Evolutionary conservation across 805 yeast species (phyloP).

Genomic region (Ogataea trehaloabstinens): DNA sequence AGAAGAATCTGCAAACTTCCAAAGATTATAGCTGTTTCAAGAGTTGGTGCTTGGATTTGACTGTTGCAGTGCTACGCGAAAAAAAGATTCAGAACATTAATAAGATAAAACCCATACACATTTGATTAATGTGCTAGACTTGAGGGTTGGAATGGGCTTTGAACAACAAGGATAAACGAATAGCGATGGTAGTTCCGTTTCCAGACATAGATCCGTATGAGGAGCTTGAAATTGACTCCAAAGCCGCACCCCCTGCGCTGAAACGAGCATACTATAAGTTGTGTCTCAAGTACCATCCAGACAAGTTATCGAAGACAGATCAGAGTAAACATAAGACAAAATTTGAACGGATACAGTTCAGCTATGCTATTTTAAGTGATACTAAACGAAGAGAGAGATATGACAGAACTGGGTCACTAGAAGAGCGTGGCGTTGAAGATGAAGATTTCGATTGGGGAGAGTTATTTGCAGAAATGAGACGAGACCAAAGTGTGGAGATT

Average conservation of each 20-base stretch:
- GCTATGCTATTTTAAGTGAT: constrained; percentile 69
- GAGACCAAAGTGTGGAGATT: constrained; percentile 41
- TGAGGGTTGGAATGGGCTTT: too few relatives aligned
- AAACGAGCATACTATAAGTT: constrained; percentile 65
- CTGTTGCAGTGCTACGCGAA: too few relatives aligned
- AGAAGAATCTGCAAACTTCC: constrained; percentile 21
- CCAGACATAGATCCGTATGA: constrained; percentile 65
- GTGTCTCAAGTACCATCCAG: constrained; percentile 71
- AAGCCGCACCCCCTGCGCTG: constrained; percentile 50
- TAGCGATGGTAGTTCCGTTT: constrained; percentile 41
- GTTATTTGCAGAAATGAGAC: constrained; percentile 43
- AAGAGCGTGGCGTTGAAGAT: constrained; percentile 36
- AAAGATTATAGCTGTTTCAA: constrained; percentile 9
- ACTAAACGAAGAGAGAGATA: constrained; percentile 50
- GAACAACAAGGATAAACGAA: too few relatives aligned
- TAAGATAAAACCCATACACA: too few relatives aligned
- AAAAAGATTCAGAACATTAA: too few relatives aligned
- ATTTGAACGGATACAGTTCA: constrained; percentile 73
- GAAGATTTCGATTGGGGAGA: constrained; percentile 56
- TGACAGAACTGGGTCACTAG: constrained; percentile 69
- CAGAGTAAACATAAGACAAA: constrained; percentile 32
- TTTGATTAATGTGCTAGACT: too few relatives aligned
- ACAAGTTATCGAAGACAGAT: constrained; percentile 43
- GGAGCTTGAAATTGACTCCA: constrained; percentile 40
- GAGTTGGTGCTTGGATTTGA: too few relatives aligned